Evolutionary conservation across 2,329 filamentous ascomycete species (phyloP).

Genomic region (Venturia effusa): DNA sequence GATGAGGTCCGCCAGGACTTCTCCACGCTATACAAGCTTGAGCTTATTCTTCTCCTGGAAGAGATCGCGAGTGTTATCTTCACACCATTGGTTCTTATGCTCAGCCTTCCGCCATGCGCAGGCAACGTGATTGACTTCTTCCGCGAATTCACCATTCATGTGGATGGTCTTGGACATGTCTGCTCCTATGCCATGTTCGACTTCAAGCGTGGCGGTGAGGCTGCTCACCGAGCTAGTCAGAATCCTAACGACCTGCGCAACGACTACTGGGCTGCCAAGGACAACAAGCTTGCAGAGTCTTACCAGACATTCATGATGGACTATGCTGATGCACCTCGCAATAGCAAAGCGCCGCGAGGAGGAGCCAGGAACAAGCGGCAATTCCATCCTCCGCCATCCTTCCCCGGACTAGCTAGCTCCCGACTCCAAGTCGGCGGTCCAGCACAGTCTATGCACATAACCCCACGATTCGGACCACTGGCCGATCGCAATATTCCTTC

Average conservation of each 20-base stretch:
- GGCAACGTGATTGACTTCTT: slow-evolving; percentile 97
- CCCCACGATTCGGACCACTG: slow-evolving; percentile 13
- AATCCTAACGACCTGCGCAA: slow-evolving; percentile 50
- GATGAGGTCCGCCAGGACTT: slow-evolving; percentile 91
- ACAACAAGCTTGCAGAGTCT: slow-evolving; percentile 96
- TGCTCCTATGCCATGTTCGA: slow-evolving; percentile 97
- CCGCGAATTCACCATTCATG: slow-evolving; percentile 92
- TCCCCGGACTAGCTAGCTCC: slow-evolving; percentile 37
- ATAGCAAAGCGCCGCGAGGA: background rate
- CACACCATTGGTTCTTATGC: slow-evolving; percentile 79
- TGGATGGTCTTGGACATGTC: slow-evolving; percentile 90
- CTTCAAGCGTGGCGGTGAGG: slow-evolving; percentile 70
- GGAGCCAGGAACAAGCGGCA: slow-evolving; percentile 32
- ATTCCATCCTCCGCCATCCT: slow-evolving; percentile 66
- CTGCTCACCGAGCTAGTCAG: slow-evolving; percentile 20
- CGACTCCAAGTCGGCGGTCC: background rate
- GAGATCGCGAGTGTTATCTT: slow-evolving; percentile 88
- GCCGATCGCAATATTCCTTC: slow-evolving; percentile 18
- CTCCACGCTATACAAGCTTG: slow-evolving; percentile 80
- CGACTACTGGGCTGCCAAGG: slow-evolving; percentile 89
- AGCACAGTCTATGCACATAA: slow-evolving; percentile 5
- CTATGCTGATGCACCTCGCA: slow-evolving; percentile 40
- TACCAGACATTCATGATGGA: slow-evolving; percentile 93
- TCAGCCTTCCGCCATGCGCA: slow-evolving; percentile 75
- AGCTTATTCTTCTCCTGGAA: slow-evolving; percentile 82